A percentile compares a stretch with the other conserved stretches of the same genome.
Evolutionary conservation across 1,139 yeast genomes (phyloP).

Genomic region (Geotrichum candidum): DNA sequence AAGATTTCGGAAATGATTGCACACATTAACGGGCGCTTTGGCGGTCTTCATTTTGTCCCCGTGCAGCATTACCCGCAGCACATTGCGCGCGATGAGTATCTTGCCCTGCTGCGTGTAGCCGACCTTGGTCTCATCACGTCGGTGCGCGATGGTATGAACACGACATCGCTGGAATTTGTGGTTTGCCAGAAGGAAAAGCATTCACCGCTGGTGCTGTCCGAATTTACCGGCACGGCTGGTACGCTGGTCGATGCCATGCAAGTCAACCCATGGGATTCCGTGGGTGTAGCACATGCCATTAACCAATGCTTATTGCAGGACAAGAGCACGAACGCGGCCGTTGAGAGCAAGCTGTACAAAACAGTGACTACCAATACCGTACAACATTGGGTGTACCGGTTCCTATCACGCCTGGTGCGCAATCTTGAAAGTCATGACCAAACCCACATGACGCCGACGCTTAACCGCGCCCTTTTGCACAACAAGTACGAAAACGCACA

Average conservation of each 20-base stretch:
- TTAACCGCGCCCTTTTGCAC: slow-evolving; percentile 58
- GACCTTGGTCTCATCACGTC: slow-evolving; percentile 86
- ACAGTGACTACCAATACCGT: slow-evolving; percentile 68
- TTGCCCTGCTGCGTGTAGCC: slow-evolving; percentile 81
- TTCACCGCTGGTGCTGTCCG: slow-evolving; percentile 61
- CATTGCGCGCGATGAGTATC: slow-evolving; percentile 80
- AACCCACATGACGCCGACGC: slow-evolving; percentile 70
- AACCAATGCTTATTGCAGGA: slow-evolving; percentile 54
- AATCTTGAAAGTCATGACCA: slow-evolving; percentile 43
- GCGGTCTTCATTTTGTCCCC: slow-evolving; percentile 45
- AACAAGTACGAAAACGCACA: slow-evolving; percentile 52
- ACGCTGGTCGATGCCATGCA: slow-evolving; percentile 72
- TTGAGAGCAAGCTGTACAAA: slow-evolving; percentile 44
- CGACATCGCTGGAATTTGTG: slow-evolving; percentile 88
- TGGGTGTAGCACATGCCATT: slow-evolving; percentile 83
- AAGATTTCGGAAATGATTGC: slow-evolving; percentile 74
- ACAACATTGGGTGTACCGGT: slow-evolving; percentile 73
- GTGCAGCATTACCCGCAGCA: slow-evolving; percentile 90
- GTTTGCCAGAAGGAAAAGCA: slow-evolving; percentile 71
- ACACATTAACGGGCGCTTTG: slow-evolving; percentile 76
- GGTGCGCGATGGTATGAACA: slow-evolving; percentile 93
- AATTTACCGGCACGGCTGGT: slow-evolving; percentile 88
- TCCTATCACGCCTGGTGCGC: slow-evolving; percentile 49
- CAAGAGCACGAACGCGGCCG: slow-evolving; percentile 32
- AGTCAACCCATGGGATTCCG: slow-evolving; percentile 77